A percentile compares a stretch with the other conserved stretches of the same genome.
phyloP scores from a whole-genome alignment of 2,329 filamentous ascomycete species.

The Onygena corvina region DNA sequence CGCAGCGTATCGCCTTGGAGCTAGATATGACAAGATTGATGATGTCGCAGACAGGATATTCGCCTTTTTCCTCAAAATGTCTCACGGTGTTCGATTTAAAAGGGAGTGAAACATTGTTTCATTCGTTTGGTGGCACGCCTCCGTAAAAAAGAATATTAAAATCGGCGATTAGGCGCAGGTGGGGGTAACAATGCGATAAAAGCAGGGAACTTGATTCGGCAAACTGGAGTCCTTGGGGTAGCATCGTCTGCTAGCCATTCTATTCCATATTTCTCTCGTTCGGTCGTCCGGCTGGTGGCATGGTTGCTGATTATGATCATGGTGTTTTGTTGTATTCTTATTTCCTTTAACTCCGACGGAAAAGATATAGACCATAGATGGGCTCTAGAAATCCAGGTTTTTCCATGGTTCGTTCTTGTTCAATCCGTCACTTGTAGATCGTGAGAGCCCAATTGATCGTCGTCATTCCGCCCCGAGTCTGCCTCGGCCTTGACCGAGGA shows the following conservation, averaged over 20 bases:
- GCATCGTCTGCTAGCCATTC: too few species aligned
- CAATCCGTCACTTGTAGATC: neutral
- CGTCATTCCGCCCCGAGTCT: neutral
- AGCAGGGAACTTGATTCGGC: neutral
- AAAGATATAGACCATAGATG: neutral
- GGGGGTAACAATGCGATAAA: neutral
- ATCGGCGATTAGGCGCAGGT: neutral
- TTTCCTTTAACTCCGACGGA: neutral
- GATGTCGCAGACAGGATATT: slow-evolving; percentile 25
- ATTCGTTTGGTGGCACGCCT: neutral
- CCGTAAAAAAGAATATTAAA: neutral
- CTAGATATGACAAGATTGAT: slow-evolving; percentile 41
- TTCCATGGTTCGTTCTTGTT: too few species aligned
- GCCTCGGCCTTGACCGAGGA: neutral
- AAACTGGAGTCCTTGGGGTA: neutral
- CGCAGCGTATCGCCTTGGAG: slow-evolving; percentile 57
- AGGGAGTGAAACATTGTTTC: neutral
- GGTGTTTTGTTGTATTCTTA: neutral
- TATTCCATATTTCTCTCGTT: neutral
- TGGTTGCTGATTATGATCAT: neutral
- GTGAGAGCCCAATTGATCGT: neutral
- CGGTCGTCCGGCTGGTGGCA: neutral
- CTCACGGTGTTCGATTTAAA: slow-evolving; percentile 12
- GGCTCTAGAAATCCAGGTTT: neutral
- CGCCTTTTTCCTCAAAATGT: slow-evolving; percentile 21